phyloP scores from a whole-genome alignment of 495 filamentous ascomycete genomes.

The Daldinia vernicosa region DNA sequence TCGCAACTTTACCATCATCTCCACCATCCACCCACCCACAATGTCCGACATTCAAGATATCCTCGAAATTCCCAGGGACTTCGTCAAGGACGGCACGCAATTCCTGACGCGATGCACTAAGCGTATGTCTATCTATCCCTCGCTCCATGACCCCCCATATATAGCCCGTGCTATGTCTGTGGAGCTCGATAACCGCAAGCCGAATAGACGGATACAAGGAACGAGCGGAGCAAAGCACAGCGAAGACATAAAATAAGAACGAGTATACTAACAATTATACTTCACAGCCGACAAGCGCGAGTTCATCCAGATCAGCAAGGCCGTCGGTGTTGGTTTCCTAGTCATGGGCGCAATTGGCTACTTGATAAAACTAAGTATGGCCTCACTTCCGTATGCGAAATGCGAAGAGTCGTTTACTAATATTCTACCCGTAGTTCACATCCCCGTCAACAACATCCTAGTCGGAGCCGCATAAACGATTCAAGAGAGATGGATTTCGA shows the following conservation, averaged over 20 bases:
- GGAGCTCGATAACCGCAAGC: neutral
- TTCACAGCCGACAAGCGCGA: conserved; percentile 74
- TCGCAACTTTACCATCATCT: conserved; percentile 12
- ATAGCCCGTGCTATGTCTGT: neutral
- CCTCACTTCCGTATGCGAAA: conserved; percentile 48
- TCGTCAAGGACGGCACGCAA: conserved; percentile 78
- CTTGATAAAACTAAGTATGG: conserved; percentile 90
- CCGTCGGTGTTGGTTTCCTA: conserved; percentile 91
- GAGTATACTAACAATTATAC: conserved; percentile 35
- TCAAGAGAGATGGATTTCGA: conserved; percentile 1
- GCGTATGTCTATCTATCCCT: conserved; percentile 60
- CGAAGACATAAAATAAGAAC: neutral
- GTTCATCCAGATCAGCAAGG: conserved; percentile 95
- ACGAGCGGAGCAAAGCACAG: neutral
- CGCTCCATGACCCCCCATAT: conserved; percentile 1
- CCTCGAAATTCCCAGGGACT: conserved; percentile 80
- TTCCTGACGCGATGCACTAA: conserved; percentile 87
- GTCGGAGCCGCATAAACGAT: conserved; percentile 55
- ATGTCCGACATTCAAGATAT: conserved; percentile 83
- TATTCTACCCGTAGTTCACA: conserved; percentile 32
- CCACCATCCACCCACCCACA: conserved; percentile 22
- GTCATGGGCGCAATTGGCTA: conserved; percentile 83
- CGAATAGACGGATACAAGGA: neutral
- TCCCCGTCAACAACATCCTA: conserved; percentile 57
- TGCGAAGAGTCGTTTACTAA: conserved; percentile 44